Percentiles rank a stretch among this genome's conserved stretches.
These are phyloP conservation scores for Rhododendron griersonianum DNA, from an alignment of 148 eudicot genomes.

Conservation along the genomic window DNA sequence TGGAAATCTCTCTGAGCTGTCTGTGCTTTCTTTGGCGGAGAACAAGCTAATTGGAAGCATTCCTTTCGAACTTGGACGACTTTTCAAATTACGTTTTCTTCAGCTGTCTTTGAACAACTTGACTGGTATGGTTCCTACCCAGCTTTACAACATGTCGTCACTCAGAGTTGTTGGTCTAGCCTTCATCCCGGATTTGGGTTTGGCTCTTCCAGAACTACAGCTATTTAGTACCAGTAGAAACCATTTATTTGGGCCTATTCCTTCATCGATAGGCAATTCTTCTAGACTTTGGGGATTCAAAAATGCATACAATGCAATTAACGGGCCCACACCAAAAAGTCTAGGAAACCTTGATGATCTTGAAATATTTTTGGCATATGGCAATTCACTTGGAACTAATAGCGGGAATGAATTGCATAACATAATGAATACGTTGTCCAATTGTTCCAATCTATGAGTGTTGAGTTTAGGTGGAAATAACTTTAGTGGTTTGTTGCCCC, in stretches of 20 bases:
- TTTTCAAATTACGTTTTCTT: no score
- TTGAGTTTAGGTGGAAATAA: background rate
- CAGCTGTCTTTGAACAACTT: no score
- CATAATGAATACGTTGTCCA: background rate
- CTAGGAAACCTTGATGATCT: background rate
- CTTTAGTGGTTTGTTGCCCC: background rate
- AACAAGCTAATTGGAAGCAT: conserved; percentile 5
- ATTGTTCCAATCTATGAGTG: background rate
- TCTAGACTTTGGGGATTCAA: background rate
- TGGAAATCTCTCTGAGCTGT: background rate
- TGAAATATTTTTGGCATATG: no score
- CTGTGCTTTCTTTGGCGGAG: background rate
- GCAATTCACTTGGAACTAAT: no score
- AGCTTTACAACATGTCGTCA: no score
- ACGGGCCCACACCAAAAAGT: background rate
- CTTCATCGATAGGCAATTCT: conserved; percentile 7
- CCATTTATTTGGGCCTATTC: background rate
- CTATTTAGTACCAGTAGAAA: background rate
- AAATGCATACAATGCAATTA: background rate
- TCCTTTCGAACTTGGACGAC: background rate
- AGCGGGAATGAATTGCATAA: no score
- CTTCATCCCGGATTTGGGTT: background rate
- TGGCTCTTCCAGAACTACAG: conserved; percentile 6
- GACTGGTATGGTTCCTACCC: no score
- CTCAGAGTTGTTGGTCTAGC: no score